Evolutionary conservation across 495 filamentous ascomycete species (phyloP).

Genomic region (Monascus purpureus): DNA sequence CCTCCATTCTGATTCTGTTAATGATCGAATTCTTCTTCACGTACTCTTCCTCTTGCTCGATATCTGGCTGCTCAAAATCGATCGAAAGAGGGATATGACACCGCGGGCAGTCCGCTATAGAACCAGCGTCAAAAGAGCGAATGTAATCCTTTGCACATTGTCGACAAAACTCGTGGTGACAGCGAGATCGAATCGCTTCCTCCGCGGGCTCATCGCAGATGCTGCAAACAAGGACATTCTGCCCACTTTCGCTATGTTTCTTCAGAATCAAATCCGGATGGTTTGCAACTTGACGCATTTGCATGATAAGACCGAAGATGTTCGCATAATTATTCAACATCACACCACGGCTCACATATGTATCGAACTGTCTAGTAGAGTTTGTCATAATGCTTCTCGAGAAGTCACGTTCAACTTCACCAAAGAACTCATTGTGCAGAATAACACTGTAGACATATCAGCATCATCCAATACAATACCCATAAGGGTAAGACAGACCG

Average conservation of each 20-base stretch:
- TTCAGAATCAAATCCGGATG: constrained; percentile 90
- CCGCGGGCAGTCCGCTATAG: constrained; percentile 66
- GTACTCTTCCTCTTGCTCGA: constrained; percentile 69
- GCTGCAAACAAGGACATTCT: constrained; percentile 81
- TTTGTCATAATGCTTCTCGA: constrained; percentile 92
- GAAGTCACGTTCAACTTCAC: constrained; percentile 88
- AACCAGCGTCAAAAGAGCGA: constrained; percentile 46
- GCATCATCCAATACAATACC: background rate
- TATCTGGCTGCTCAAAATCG: constrained; percentile 84
- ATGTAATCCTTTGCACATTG: constrained; percentile 77
- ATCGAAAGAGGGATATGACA: constrained; percentile 85
- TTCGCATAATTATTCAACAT: constrained; percentile 91
- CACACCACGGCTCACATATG: constrained; percentile 86
- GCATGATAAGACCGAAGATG: constrained; percentile 79
- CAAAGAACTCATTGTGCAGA: constrained; percentile 86
- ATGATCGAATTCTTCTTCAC: constrained; percentile 93
- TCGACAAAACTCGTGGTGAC: constrained; percentile 92
- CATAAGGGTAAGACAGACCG: constrained; percentile 26
- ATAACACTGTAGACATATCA: constrained; percentile 35
- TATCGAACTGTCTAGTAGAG: constrained; percentile 75
- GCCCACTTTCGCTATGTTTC: constrained; percentile 68
- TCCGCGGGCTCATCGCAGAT: constrained; percentile 94
- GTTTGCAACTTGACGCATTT: constrained; percentile 93
- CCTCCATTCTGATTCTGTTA: constrained; percentile 92
- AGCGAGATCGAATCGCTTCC: constrained; percentile 80